Evolutionary conservation across 1,284 basidiomycete genomes (phyloP).

Genomic region (Mycena sp.): DNA sequence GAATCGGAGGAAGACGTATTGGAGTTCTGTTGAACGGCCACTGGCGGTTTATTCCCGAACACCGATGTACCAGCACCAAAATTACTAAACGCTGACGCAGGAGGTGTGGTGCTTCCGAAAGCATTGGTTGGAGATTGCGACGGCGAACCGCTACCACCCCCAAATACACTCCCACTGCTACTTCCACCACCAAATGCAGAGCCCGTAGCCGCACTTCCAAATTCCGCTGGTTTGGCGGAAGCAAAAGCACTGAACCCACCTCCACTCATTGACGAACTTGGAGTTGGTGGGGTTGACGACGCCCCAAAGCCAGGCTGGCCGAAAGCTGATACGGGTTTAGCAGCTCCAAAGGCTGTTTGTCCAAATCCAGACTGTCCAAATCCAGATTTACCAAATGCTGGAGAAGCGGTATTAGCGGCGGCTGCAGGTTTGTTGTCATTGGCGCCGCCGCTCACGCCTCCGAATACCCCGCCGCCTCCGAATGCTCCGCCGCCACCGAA

Average conservation of each 20-base stretch:
- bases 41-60: conserved; percentile 3
- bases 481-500: not conserved
- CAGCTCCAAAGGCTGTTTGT: not conserved
- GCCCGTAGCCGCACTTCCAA: conserved; percentile 5
- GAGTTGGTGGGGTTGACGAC: not conserved
- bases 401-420: not conserved
- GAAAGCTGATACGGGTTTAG: too few species aligned
- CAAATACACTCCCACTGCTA: not conserved
- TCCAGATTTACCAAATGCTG: conserved; percentile 26
- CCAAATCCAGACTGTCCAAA: conserved; percentile 25
- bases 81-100: conserved; percentile 13
- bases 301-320: conserved; percentile 20
- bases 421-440: not conserved
- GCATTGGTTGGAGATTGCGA: not conserved
- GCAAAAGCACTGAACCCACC: conserved; percentile 26
- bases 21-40: not conserved
- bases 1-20: conserved; percentile 18
- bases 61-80: conserved; percentile 8
- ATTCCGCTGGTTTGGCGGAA: conserved; percentile 12
- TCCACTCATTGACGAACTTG: conserved; percentile 8
- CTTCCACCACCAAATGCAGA: conserved; percentile 14
- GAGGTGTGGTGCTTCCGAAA: not conserved
- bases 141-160: not conserved
- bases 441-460: not conserved
- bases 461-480: conserved; percentile 17